Base-by-base conservation (phyloP, 2,329 filamentous ascomycete species). In the Neofusicoccum cordaticola region DNA sequence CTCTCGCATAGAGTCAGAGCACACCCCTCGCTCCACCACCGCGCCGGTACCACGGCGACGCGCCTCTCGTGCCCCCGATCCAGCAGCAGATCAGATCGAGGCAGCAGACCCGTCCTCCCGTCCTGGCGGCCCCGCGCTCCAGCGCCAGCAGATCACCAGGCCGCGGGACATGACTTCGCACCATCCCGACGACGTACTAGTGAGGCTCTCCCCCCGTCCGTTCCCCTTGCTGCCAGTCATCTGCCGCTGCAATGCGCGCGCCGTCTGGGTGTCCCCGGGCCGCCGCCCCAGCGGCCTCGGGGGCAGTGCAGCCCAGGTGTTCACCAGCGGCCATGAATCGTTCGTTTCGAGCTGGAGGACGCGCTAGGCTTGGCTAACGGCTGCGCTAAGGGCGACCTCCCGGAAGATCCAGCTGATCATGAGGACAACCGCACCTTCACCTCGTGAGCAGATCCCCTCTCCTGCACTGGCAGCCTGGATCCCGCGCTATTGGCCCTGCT, bases 351-450 rank as follows among this genome's bases (percentile, higher is more conserved):
- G 15, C 15, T 45, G 39, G 53, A 35, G 53, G 45, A 45, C 35
- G 42, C 56, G 56, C 42, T 47, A 60, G 17, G 35, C 27, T 15
- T 34, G 56, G 56, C 56, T 60, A 48, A 60, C 56, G 42, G 56
- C 42, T 47, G 56, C 56, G 42, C 56, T 60, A 60, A 52, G 56
- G 56, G 22, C 42, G 56, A 60, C 19, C 42, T 47, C 56, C 56
- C 56, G 56, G 56, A 60, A 47, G 56, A 60, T 47, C 56, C 56
- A 60, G 56, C 27, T 63, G 61, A 63, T 53, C 61, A 63, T 63
- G 61, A 63, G 61, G 61, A 63, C 61, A 63, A 63, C 41, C 61
- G 48, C 44, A 63, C 61, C 12, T 45, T 63, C 37, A 63, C 61
- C 61, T 63, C 61, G 61, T 63, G 61, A 63, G 61, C 61, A 45